Evolutionary conservation across 176 grass and related monocot species (phyloP).

Genomic region (Zoysia pacifica): DNA sequence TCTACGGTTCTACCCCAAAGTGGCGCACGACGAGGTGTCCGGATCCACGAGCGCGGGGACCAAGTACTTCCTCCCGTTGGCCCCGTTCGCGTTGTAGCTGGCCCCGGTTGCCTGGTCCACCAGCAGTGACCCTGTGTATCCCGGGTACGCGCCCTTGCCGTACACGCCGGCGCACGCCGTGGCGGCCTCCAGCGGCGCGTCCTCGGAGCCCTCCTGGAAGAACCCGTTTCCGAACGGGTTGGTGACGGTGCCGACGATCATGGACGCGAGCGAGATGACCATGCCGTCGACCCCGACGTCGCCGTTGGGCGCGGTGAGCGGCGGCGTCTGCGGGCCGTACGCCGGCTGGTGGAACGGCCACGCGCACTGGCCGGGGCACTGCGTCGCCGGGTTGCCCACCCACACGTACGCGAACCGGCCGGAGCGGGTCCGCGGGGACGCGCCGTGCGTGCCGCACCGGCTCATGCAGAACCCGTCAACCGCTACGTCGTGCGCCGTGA

Average conservation of each 20-base stretch:
- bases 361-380: slow-evolving; percentile 89
- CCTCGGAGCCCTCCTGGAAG: slow-evolving; percentile 74
- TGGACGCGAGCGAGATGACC: slow-evolving; percentile 83
- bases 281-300: slow-evolving; percentile 90
- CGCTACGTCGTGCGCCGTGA: slow-evolving; percentile 74
- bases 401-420: slow-evolving; percentile 85
- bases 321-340: slow-evolving; percentile 80
- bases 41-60: slow-evolving; percentile 86
- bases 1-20: slow-evolving; percentile 68
- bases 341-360: slow-evolving; percentile 97
- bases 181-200: slow-evolving; percentile 85
- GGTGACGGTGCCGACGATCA: slow-evolving; percentile 76
- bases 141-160: slow-evolving; percentile 87
- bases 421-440: slow-evolving; percentile 39
- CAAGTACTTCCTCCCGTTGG: slow-evolving; percentile 69
- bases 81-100: slow-evolving; percentile 79
- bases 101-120: slow-evolving; percentile 64
- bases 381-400: slow-evolving; percentile 82
- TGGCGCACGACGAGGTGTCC: slow-evolving; percentile 74
- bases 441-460: slow-evolving; percentile 83
- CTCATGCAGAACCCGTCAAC: slow-evolving; percentile 93
- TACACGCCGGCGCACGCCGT: slow-evolving; percentile 90
- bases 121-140: slow-evolving; percentile 65
- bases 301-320: slow-evolving; percentile 82
- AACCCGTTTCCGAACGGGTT: slow-evolving; percentile 88